Evolutionary conservation across 306 rosid genomes (phyloP).

Genomic region (Gastrolobium villosum): DNA sequence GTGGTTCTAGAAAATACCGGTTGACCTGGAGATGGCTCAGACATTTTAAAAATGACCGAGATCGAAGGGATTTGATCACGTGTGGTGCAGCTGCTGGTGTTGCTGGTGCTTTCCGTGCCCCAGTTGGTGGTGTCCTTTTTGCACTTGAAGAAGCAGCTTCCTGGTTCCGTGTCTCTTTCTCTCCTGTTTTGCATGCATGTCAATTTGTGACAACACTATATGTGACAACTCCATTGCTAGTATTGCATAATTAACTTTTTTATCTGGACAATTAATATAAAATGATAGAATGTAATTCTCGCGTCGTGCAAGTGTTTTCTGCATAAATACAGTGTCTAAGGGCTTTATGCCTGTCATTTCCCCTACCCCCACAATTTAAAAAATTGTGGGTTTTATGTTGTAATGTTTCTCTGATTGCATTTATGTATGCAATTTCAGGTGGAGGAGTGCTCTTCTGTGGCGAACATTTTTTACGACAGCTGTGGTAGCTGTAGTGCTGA

Average conservation of each 20-base stretch:
- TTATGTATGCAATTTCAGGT: constrained; percentile 48
- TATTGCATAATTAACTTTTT: too few relatives aligned
- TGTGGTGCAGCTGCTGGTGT: constrained; percentile 95
- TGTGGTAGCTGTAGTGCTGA: constrained; percentile 80
- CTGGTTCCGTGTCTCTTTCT: constrained; percentile 50
- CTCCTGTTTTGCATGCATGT: too few relatives aligned
- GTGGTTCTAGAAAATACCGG: constrained; percentile 75
- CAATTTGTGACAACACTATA: too few relatives aligned
- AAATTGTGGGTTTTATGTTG: too few relatives aligned
- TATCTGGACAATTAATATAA: too few relatives aligned
- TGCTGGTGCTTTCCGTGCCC: constrained; percentile 91
- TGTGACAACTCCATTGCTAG: too few relatives aligned
- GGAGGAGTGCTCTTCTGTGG: constrained; percentile 96
- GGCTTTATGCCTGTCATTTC: too few relatives aligned
- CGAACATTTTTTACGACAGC: constrained; percentile 84
- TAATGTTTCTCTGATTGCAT: too few relatives aligned
- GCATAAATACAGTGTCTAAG: too few relatives aligned
- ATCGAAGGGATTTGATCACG: constrained; percentile 81
- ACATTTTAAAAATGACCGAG: constrained; percentile 81
- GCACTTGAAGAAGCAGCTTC: constrained; percentile 94
- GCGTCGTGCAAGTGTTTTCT: too few relatives aligned
- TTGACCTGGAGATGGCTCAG: constrained; percentile 83
- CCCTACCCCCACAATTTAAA: too few relatives aligned
- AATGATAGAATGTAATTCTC: too few relatives aligned
- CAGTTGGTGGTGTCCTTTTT: constrained; percentile 93